Evolutionary conservation across 176 grass and related monocot genomes (phyloP), one percentile per base, ranked within the genome.

Genomic region (Chrysopogon serrulatus): DNA sequence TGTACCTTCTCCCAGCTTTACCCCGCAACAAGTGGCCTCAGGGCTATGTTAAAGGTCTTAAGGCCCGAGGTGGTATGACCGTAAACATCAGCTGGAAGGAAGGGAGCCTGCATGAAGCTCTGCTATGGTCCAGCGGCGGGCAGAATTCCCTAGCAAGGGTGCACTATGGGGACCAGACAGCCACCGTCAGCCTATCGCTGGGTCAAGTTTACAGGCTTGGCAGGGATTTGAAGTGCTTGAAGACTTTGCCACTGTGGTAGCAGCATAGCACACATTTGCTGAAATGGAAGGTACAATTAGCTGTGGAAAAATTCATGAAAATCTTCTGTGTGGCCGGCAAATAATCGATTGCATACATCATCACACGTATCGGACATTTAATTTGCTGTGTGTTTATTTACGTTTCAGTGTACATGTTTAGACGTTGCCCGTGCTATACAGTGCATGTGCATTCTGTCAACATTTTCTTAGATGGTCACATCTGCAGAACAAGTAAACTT

Each of bases 51-150:
- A 90, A 90, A 82, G 96, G 96, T 45, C 71, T 98, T 54, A 98
- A 90, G 89, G 91, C 93, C 5, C 84, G 93, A 73, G 96, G 96
- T 28, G 80, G 83, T 27, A 45, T 83, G 35, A 93, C 87, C 2
- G 91, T 93, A 18, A 95, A 88, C 85, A 90, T 98, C 49, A 79
- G 79, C 83, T 98, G 96, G 96, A 90, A 87, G 64, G 86, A 92
- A 88, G 96, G 91, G 31, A 71, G 61, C 56, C 96, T 98, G n/a
- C 80, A 93, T 84, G 93, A 98, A 87, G 81, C 87, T 84, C 73
- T 91, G 64, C 5, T 95, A 47, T 98, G 93, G 96, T 92, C 74
- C 68, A 77, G 40, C 37, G 73, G 80, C 44, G 61, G 34, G 24
- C 72, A 85, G 73, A 88, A 88, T 79, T 85, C 76, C 2, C 47